Evolutionary conservation across 1,139 yeast genomes (phyloP).

Genomic region (Kurtzmaniella quercitrusa): DNA sequence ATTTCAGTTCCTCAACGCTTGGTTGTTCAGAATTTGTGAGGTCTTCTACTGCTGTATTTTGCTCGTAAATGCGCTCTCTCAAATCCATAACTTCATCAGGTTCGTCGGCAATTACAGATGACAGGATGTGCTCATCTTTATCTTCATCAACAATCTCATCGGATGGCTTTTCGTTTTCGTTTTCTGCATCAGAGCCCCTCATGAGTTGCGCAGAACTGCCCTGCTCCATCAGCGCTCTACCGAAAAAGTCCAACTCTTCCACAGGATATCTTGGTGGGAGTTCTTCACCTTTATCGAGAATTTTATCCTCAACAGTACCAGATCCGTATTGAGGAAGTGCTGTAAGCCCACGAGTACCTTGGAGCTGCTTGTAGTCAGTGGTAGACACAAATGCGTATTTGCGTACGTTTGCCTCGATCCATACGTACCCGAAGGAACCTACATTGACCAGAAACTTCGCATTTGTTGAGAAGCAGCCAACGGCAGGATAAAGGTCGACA

Average conservation of each 20-base stretch:
- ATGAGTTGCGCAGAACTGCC: slow-evolving; percentile 1
- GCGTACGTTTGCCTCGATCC: slow-evolving; percentile 90
- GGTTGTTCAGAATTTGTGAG: background rate
- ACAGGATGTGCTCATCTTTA: slow-evolving; percentile 11
- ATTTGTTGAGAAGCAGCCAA: slow-evolving; percentile 77
- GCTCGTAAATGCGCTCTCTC: slow-evolving; percentile 35
- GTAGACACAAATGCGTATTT: slow-evolving; percentile 85
- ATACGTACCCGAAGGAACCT: slow-evolving; percentile 91
- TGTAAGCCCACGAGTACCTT: slow-evolving; percentile 44
- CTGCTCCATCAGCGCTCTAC: slow-evolving; percentile 25
- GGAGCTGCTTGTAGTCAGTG: slow-evolving; percentile 42
- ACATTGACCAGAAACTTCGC: slow-evolving; percentile 76
- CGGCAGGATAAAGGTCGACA: slow-evolving; percentile 79
- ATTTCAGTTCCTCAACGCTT: background rate
- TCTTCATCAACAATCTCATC: slow-evolving; percentile 10
- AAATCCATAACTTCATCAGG: slow-evolving; percentile 40
- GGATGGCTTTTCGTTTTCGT: slow-evolving; percentile 13
- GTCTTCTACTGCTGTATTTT: slow-evolving; percentile 12
- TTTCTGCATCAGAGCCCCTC: slow-evolving; percentile 10
- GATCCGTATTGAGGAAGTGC: slow-evolving; percentile 38
- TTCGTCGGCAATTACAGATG: slow-evolving; percentile 28
- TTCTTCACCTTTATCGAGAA: slow-evolving; percentile 70
- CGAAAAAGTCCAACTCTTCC: slow-evolving; percentile 64
- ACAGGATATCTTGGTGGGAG: slow-evolving; percentile 67
- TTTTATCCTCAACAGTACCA: slow-evolving; percentile 32